Conservation (phyloP, 2,329 filamentous ascomycete species). For the Thermoascus crustaceus region DNA sequence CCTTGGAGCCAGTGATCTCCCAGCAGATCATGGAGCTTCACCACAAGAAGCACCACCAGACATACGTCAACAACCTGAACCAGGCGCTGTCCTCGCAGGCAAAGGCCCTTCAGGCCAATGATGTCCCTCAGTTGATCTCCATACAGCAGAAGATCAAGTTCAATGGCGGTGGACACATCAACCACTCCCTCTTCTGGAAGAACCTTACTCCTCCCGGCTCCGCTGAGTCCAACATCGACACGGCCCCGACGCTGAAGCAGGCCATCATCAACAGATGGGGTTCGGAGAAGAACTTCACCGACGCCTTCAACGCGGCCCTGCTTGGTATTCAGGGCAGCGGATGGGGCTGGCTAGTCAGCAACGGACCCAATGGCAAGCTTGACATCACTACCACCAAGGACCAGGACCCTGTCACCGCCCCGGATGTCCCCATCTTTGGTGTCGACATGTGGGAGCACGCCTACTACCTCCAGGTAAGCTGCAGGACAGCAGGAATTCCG, state of each 20-base stretch:
- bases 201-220: slow-evolving; percentile 60
- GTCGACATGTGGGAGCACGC: slow-evolving; percentile 94
- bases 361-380: slow-evolving; percentile 50
- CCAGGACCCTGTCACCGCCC: slow-evolving; percentile 72
- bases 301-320: slow-evolving; percentile 57
- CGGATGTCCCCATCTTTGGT: slow-evolving; percentile 67
- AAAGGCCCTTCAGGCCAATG: slow-evolving; percentile 46
- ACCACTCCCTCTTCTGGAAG: slow-evolving; percentile 89
- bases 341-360: slow-evolving; percentile 78
- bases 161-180: slow-evolving; percentile 87
- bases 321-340: slow-evolving; percentile 73
- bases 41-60: slow-evolving; percentile 87
- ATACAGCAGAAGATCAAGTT: slow-evolving; percentile 71
- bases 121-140: slow-evolving; percentile 57
- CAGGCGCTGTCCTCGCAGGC: slow-evolving; percentile 60
- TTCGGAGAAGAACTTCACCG: slow-evolving; percentile 56
- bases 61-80: slow-evolving; percentile 86
- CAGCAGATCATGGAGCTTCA: slow-evolving; percentile 92
- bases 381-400: slow-evolving; percentile 76
- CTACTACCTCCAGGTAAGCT: slow-evolving; percentile 67
- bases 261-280: slow-evolving; percentile 62
- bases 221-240: slow-evolving; percentile 47
- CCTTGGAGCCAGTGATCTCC: slow-evolving; percentile 72
- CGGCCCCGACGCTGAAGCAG: slow-evolving; percentile 48
- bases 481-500: background rate